These are phyloP conservation scores for Bothriochloa decipiens DNA, from an alignment of 176 grass and related monocot species.

Conservation along the genomic window DNA sequence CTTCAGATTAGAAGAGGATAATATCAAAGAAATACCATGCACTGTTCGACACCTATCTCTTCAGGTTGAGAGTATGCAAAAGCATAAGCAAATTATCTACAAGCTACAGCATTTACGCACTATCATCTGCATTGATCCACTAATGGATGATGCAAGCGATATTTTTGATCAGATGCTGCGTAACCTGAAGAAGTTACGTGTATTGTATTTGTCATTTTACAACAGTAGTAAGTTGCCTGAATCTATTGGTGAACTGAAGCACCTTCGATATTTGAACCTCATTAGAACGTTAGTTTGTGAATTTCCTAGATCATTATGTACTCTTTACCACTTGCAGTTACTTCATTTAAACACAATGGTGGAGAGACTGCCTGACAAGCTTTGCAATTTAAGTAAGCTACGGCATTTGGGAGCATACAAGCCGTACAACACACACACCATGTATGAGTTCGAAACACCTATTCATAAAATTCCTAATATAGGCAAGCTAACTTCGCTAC, in stretches of 20 bases:
- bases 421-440: too few species aligned
- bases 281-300: neutral
- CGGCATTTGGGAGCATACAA: neutral
- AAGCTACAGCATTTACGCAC: slow-evolving; percentile 7
- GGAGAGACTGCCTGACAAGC: neutral
- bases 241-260: slow-evolving; percentile 32
- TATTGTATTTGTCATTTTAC: slow-evolving; percentile 28
- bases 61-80: neutral
- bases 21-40: neutral
- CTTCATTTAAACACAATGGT: neutral
- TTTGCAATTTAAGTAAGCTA: slow-evolving; percentile 29
- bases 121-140: slow-evolving; percentile 14
- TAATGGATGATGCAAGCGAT: neutral
- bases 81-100: slow-evolving; percentile 3
- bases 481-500: slow-evolving; percentile 16
- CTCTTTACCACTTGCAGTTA: slow-evolving; percentile 26
- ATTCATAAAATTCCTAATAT: neutral
- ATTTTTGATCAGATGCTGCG: neutral
- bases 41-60: neutral
- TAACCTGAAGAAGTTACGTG: slow-evolving; percentile 25
- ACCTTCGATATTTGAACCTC: slow-evolving; percentile 37
- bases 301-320: slow-evolving; percentile 22
- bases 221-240: slow-evolving; percentile 5
- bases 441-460: too few species aligned
- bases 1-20: slow-evolving; percentile 24